Base-by-base conservation (phyloP, 306 rosid species). In the Dryas drummondii region DNA sequence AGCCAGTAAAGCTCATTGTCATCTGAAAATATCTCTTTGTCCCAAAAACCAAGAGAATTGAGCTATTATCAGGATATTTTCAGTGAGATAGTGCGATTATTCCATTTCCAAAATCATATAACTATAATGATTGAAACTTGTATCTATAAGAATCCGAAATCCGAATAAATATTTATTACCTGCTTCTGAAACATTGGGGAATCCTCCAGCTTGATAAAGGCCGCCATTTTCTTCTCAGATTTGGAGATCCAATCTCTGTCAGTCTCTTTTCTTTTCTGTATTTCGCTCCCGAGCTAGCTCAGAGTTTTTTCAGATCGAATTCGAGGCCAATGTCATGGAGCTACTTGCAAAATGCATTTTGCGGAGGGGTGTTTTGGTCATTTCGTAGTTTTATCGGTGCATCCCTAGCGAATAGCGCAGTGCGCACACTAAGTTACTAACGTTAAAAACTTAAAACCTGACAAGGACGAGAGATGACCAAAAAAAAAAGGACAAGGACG, bases 151-250 rank as follows among this genome's bases (percentile, higher is more conserved):
- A 66, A 48, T 9, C 68, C 51, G 16, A 68, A 85, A 55, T 53
- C 7, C 15, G 26, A 76, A 58, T 47, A 67, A 7, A 26, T 52
- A 45, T 48, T 45, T 41, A 22, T 32, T 68, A 91, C 99, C 97
- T 94, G 97, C 70, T 86, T 94, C 87, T 88, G 93, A 82, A 94
- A 94, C 97, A 94, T 94, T 27, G 99, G 99, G 52, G 99, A 94
- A 78, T 94, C 99, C 50, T 94, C 99, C 40, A 94, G 96, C 87
- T 87, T 94, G 87, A 87, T 74, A 73, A 91, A 94, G 14, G 97
- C 76, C 62, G 92, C 96, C 97, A 92, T 92, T 87, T 69, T 78
- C 42, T 52, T 11, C 54, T 27, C 40, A 69, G 41, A 37, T 16
- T 32, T 59, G 48, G 62, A 50, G 71, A 67, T 44, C 40, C 71